Conservation (phyloP, 345 rosid species). For the Balakata baccata region DNA sequence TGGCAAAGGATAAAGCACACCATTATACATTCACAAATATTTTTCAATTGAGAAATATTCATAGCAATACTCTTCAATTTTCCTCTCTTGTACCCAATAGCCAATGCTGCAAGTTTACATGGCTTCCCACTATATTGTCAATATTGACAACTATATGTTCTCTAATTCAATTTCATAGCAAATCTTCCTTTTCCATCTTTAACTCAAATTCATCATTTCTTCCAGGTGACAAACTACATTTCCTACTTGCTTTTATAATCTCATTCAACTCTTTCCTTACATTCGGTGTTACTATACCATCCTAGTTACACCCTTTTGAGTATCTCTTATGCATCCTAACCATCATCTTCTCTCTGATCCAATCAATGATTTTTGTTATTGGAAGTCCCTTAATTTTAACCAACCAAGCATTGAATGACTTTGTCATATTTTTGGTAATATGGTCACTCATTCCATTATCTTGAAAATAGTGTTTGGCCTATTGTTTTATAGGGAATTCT, state of each 20-base stretch:
- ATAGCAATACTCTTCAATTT: not conserved
- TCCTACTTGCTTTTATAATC: too few relatives aligned
- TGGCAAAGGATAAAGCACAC: too few relatives aligned
- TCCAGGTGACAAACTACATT: not conserved
- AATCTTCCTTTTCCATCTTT: not conserved
- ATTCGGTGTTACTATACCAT: accelerated
- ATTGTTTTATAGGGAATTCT: not conserved
- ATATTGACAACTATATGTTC: not conserved
- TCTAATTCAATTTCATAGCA: not conserved
- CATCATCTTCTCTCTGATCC: not conserved
- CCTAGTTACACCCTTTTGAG: not conserved
- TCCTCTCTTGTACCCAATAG: not conserved
- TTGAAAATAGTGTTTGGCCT: not conserved
- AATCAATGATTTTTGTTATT: not conserved
- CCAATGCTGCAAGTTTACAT: not conserved
- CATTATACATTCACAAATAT: too few relatives aligned
- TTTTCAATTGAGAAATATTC: not conserved
- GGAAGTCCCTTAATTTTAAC: not conserved
- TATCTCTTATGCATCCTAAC: not conserved
- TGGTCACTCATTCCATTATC: not conserved
- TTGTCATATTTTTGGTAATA: not conserved
- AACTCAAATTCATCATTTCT: not conserved
- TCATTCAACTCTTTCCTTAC: not conserved
- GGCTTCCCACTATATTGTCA: not conserved
- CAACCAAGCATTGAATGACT: not conserved